Evolutionary conservation across 2,329 filamentous ascomycete species (phyloP).

Genomic region (Plectosphaerella cucumerina): DNA sequence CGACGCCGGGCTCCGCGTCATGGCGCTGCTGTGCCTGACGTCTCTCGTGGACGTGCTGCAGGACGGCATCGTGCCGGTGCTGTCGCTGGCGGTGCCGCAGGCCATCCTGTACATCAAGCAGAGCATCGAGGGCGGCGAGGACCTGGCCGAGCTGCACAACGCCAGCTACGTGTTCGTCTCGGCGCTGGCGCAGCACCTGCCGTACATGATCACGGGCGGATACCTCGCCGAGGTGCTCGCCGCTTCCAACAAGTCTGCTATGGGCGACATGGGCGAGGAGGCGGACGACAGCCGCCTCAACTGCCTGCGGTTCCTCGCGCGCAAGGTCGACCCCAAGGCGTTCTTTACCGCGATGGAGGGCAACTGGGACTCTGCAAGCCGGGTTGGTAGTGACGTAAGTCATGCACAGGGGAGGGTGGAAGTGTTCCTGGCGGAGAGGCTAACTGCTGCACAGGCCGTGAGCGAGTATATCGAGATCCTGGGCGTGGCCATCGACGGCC

Average conservation of each 20-base stretch:
- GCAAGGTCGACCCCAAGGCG: conserved; percentile 72
- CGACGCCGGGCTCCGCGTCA: conserved; percentile 69
- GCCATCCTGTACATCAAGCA: conserved; percentile 66
- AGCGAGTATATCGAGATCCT: conserved; percentile 68
- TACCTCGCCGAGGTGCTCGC: conserved; percentile 70
- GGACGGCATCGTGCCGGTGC: conserved; percentile 77
- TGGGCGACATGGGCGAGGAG: conserved; percentile 53
- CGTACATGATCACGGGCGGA: conserved; percentile 79
- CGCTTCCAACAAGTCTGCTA: conserved; percentile 69
- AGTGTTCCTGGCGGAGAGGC: not conserved
- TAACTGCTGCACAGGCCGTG: conserved; percentile 45
- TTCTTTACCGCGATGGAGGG: conserved; percentile 68
- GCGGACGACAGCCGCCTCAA: conserved; percentile 61
- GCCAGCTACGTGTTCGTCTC: conserved; percentile 78
- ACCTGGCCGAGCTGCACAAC: conserved; percentile 67
- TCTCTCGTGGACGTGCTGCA: conserved; percentile 85
- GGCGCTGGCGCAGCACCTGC: conserved; percentile 75
- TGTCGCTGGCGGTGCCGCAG: conserved; percentile 71
- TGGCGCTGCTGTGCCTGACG: conserved; percentile 84
- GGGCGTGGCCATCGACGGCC: conserved; percentile 67
- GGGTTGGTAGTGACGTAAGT: conserved; percentile 58
- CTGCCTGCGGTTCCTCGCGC: conserved; percentile 71
- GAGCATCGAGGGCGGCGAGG: conserved; percentile 51
- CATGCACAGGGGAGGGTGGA: not conserved
- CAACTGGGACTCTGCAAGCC: conserved; percentile 65